phyloP scores from a whole-genome alignment of 2,329 filamentous ascomycete species.

The Aulographum hederae region DNA sequence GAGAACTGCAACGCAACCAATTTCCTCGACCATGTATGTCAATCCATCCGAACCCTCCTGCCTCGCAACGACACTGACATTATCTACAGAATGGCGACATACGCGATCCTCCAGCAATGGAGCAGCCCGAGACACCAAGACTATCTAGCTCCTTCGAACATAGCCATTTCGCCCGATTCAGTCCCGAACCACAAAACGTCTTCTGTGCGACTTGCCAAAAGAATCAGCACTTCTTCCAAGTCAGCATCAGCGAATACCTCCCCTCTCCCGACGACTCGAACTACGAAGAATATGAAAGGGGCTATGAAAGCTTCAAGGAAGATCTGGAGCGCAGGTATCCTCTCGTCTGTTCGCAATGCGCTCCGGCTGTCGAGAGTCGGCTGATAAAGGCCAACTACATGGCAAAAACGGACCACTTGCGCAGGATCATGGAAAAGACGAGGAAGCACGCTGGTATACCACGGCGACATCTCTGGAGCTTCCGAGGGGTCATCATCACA shows the following conservation, averaged over 20 bases:
- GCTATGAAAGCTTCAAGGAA: slow-evolving; percentile 50
- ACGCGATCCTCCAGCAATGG: slow-evolving; percentile 57
- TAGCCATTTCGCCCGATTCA: slow-evolving; percentile 11
- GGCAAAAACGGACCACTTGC: slow-evolving; percentile 65
- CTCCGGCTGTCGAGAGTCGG: slow-evolving; percentile 50
- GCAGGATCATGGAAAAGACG: slow-evolving; percentile 51
- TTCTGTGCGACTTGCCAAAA: slow-evolving; percentile 69
- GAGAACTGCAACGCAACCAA: slow-evolving; percentile 70
- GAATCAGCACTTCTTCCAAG: slow-evolving; percentile 70
- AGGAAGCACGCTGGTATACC: slow-evolving; percentile 12
- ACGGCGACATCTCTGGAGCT: slow-evolving; percentile 19
- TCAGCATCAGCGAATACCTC: slow-evolving; percentile 64
- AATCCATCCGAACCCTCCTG: not conserved
- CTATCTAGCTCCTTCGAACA: slow-evolving; percentile 21
- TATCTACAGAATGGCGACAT: slow-evolving; percentile 59
- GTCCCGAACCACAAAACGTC: slow-evolving; percentile 10
- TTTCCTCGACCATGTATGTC: slow-evolving; percentile 63
- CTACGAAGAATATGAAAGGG: slow-evolving; percentile 48
- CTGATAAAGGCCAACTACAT: slow-evolving; percentile 59
- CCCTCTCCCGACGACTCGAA: slow-evolving; percentile 46
- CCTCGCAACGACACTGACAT: slow-evolving; percentile 5
- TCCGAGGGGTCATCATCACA: slow-evolving; percentile 22
- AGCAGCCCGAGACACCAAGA: slow-evolving; percentile 25
- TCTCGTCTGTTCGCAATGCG: slow-evolving; percentile 69
- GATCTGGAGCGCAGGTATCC: slow-evolving; percentile 71